These are phyloP conservation scores for Lasiodiplodia citricola DNA, from an alignment of 2,329 filamentous ascomycete genomes.

Conservation along the genomic window DNA sequence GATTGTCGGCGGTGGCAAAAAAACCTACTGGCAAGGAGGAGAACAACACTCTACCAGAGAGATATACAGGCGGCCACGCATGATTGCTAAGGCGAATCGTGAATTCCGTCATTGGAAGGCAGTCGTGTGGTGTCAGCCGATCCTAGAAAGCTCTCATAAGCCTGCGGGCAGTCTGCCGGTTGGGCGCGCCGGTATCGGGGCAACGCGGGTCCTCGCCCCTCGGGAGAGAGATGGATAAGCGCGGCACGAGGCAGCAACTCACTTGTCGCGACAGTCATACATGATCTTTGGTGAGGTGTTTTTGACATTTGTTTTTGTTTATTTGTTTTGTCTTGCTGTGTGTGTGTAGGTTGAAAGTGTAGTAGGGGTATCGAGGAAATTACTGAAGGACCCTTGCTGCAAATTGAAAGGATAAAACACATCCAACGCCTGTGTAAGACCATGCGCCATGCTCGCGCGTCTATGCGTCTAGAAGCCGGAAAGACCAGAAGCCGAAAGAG, in stretches of 20 bases:
- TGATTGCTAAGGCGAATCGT: neutral
- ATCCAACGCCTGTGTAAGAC: constrained; percentile 5
- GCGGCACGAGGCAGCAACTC: neutral
- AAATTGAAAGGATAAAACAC: neutral
- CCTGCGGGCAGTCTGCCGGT: neutral
- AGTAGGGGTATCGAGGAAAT: constrained; percentile 17
- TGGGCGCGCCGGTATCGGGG: constrained; percentile 12
- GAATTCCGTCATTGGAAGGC: neutral
- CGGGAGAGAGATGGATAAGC: neutral
- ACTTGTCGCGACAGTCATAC: neutral
- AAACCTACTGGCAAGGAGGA: neutral
- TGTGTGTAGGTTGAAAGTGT: neutral
- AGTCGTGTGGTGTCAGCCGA: neutral
- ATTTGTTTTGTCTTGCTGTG: neutral
- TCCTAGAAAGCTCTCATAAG: constrained; percentile 15
- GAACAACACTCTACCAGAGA: neutral
- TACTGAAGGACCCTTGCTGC: constrained; percentile 14
- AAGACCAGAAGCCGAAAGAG: neutral
- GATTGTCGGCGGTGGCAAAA: neutral
- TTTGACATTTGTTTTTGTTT: constrained; percentile 4
- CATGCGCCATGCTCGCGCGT: constrained; percentile 15
- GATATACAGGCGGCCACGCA: neutral
- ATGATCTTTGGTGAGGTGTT: neutral
- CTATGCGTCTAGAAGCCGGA: constrained; percentile 5
- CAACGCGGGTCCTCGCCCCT: neutral